Evolutionary conservation across 208 protist species (phyloP).

Genomic region (Acanthamoeba lenticulata): DNA sequence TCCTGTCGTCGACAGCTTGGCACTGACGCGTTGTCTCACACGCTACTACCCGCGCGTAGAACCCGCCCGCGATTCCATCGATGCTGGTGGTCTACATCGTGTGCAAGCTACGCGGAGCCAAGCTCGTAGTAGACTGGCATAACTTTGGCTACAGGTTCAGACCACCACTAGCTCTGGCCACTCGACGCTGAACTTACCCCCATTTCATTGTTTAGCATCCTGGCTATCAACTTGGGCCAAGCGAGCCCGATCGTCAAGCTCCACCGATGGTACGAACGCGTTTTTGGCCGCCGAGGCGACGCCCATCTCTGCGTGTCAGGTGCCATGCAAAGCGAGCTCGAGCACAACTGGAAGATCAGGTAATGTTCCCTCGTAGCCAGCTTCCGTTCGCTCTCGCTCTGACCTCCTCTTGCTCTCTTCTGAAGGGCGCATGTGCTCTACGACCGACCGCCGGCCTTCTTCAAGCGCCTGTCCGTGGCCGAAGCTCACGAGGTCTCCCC

Average conservation of each 20-base stretch:
- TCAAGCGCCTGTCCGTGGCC: background rate
- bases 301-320: conserved; percentile 74
- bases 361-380: background rate
- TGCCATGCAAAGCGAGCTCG: conserved; percentile 67
- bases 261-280: conserved; percentile 7
- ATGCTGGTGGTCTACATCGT: conserved; percentile 66
- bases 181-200: background rate
- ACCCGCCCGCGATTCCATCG: conserved; percentile 75
- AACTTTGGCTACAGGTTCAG: conserved; percentile 72
- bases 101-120: conserved; percentile 1
- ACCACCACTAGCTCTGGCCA: background rate
- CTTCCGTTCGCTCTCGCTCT: background rate
- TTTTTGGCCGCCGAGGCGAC: conserved; percentile 66
- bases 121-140: conserved; percentile 79
- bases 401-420: background rate
- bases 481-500: conserved; percentile 44
- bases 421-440: background rate
- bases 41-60: background rate
- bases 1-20: background rate
- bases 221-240: conserved; percentile 15
- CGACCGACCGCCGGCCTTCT: conserved; percentile 52
- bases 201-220: background rate
- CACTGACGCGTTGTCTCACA: background rate
- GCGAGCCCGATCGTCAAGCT: background rate
- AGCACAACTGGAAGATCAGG: conserved; percentile 9